A percentile compares a stretch with the other conserved stretches of the same genome.
phyloP scores from a whole-genome alignment of 805 yeast species.

The Candida quercuum region DNA sequence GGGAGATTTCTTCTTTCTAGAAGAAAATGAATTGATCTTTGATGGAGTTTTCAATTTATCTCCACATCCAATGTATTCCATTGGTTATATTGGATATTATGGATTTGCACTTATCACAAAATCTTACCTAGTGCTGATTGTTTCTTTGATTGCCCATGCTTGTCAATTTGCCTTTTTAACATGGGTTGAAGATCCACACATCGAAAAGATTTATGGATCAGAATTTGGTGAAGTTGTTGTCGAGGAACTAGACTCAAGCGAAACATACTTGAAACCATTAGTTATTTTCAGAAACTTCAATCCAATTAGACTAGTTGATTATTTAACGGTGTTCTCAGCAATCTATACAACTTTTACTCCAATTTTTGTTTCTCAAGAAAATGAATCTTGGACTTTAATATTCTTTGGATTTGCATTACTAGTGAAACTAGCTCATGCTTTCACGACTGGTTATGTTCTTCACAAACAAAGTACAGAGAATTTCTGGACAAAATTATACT shows the following conservation, averaged over 20 bases:
- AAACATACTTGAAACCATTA: constrained; percentile 47
- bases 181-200: constrained; percentile 80
- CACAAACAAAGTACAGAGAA: constrained; percentile 54
- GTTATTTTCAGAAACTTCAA: constrained; percentile 61
- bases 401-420: constrained; percentile 30
- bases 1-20: constrained; percentile 88
- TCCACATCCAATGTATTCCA: constrained; percentile 91
- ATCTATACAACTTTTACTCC: constrained; percentile 39
- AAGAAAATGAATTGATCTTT: constrained; percentile 64
- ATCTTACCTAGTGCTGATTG: constrained; percentile 61
- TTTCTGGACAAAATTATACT: constrained; percentile 57
- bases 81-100: constrained; percentile 83
- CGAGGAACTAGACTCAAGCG: constrained; percentile 31
- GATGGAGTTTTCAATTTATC: constrained; percentile 88
- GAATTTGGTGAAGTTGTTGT: constrained; percentile 28
- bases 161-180: constrained; percentile 71
- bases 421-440: constrained; percentile 46
- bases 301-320: constrained; percentile 58
- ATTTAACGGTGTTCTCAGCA: constrained; percentile 39
- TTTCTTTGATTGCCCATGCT: constrained; percentile 71
- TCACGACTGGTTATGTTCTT: constrained; percentile 45
- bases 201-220: constrained; percentile 68
- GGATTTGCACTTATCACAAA: constrained; percentile 77
- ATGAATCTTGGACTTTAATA: constrained; percentile 20
- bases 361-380: constrained; percentile 26